Percentiles rank a stretch among this genome's conserved stretches.
phyloP scores from a whole-genome alignment of 1,139 yeast species.

The Candida tropicalis region DNA sequence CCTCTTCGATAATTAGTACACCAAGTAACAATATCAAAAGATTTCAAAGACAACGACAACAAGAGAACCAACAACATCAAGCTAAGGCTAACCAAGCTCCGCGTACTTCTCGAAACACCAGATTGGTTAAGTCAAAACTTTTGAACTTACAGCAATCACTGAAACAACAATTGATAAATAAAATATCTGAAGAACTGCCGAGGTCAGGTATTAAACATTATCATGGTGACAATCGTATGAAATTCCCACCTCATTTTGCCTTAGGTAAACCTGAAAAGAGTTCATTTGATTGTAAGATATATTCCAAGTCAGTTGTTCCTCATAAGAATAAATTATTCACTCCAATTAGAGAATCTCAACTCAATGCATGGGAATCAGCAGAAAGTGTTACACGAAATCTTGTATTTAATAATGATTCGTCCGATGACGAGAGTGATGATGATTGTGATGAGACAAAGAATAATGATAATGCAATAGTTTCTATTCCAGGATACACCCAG shows the following conservation, averaged over 20 bases:
- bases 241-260: slow-evolving; percentile 2
- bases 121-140: slow-evolving; percentile 31
- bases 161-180: slow-evolving; percentile 16
- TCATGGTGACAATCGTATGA: background rate
- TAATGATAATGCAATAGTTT: slow-evolving; percentile 11
- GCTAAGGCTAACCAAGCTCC: slow-evolving; percentile 10
- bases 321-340: slow-evolving; percentile 20
- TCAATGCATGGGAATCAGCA: slow-evolving; percentile 52
- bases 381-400: slow-evolving; percentile 40
- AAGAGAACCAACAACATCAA: slow-evolving; percentile 17
- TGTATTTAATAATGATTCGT: slow-evolving; percentile 38
- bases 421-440: slow-evolving; percentile 23
- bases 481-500: slow-evolving; percentile 46
- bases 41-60: slow-evolving; percentile 23
- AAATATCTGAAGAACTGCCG: slow-evolving; percentile 5
- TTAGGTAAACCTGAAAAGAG: slow-evolving; percentile 8
- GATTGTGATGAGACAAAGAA: background rate
- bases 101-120: slow-evolving; percentile 23
- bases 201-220: background rate
- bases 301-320: slow-evolving; percentile 10
- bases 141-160: slow-evolving; percentile 34
- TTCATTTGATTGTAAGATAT: slow-evolving; percentile 17
- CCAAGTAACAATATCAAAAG: slow-evolving; percentile 36
- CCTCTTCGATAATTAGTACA: slow-evolving; percentile 39
- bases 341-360: slow-evolving; percentile 37